These are phyloP conservation scores for Trichophyton benhamiae DNA, from an alignment of 2,329 filamentous ascomycete genomes.

Conservation along the genomic window DNA sequence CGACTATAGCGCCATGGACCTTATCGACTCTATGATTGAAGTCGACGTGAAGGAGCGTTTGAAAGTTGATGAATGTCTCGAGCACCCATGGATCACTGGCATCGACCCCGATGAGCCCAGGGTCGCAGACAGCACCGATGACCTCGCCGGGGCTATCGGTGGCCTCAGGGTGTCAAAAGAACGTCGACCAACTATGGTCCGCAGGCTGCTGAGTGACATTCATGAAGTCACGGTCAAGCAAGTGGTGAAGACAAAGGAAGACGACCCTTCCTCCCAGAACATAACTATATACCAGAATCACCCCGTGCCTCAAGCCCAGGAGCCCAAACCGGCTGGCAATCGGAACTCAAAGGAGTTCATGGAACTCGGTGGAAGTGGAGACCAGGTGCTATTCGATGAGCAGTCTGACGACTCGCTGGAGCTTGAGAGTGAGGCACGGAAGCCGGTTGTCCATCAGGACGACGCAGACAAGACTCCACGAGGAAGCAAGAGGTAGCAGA, in stretches of 20 bases:
- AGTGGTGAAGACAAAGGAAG: neutral
- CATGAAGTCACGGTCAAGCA: constrained; percentile 58
- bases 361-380: constrained; percentile 72
- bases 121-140: constrained; percentile 77
- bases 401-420: constrained; percentile 55
- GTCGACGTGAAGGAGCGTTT: constrained; percentile 74
- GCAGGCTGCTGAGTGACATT: constrained; percentile 70
- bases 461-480: constrained; percentile 1
- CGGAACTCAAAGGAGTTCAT: constrained; percentile 66
- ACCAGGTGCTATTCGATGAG: constrained; percentile 58
- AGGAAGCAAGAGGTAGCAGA: neutral
- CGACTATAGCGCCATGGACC: constrained; percentile 73
- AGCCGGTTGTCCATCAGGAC: constrained; percentile 49
- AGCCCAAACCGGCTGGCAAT: constrained; percentile 55
- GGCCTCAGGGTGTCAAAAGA: constrained; percentile 65
- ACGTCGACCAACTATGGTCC: constrained; percentile 65
- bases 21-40: constrained; percentile 90
- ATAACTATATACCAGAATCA: neutral
- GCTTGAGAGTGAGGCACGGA: constrained; percentile 75
- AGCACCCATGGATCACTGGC: constrained; percentile 78
- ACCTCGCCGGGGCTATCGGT: constrained; percentile 74
- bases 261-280: neutral
- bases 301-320: constrained; percentile 23
- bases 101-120: constrained; percentile 43
- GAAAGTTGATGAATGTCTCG: constrained; percentile 78